Base-by-base conservation (phyloP, 2,329 filamentous ascomycete genomes). In the Drechslerella dactyloides region DNA sequence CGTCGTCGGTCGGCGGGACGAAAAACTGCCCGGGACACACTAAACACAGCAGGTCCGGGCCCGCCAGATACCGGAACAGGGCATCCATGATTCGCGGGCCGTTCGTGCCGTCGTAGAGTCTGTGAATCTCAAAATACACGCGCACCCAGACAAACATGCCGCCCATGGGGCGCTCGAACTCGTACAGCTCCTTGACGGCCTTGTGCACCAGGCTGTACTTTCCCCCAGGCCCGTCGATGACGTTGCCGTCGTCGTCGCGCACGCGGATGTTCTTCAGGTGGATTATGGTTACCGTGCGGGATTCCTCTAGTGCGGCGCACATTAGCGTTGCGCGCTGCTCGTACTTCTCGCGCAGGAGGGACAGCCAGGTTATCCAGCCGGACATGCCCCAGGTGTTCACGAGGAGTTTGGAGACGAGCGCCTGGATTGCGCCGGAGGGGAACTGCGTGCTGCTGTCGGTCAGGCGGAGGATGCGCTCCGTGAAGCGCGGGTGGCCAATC, bases 121-220 rank as follows among this genome's bases (percentile, higher is more conserved):
- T 90, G 77, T 96, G 92, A 1, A 83, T 82, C 61, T 89, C 85
- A 76, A 92, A 89, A 78, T 87, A 84, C 72, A 94, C 80, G 63
- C 85, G 84, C 2, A 96, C 77, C 93, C 93, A 97, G 63, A 96
- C 80, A 79, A 96, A 97, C 92, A 97, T 97, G 77, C 93, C 93
- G 37, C 88, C 93, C 27, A 89, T 85, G 0, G 93, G 92, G 84
- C 90, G 91, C 75, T 85, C 80, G 78, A 96, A 96, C 51, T 87
- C 85, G 79, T 88, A 90, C 75, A 96, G n/a, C 27, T 70, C 66
- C 40, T 70, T 70, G 1, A 64, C 66, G 3, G 59, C 58, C 44
- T 70, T 70, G 17, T 70, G 59, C 4, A 70, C 66, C 1, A 70
- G 56, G 19, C 59, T 64, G 30, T 70, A 70, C 33, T 64, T 62